Base-by-base conservation (phyloP, 768 basidiomycete species). In the Gelatoporia subvermispora region DNA sequence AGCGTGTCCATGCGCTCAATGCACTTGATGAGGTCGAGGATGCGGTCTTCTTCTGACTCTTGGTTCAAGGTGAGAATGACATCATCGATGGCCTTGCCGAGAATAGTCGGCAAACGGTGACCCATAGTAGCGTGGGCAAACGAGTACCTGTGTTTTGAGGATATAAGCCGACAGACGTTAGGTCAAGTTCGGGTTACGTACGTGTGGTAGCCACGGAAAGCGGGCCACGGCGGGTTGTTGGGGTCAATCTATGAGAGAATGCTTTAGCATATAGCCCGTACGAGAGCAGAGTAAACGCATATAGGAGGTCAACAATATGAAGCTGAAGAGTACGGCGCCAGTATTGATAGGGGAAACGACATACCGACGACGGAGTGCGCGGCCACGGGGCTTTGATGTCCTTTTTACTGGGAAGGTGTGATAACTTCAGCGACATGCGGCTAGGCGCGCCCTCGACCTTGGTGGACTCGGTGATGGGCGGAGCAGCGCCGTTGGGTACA, bases 21-120 rank as follows among this genome's bases (percentile, higher is more conserved):
- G 67, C 88, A 93, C 49, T 78, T 72, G 53, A 84, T 82, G 52
- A 97, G 82, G 65, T 97, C 94, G 51, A 86, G 70, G 57, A 96
- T 79, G 39, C 73, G 75, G 53, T 96, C 92, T 64, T 95, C 93
- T 20, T 79, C 73, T 36, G 80, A 86, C 67, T 91, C 77, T 5
- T 85, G 83, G 68, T 96, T 95, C 57, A 96, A 78, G 22, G 93
- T 96, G 58, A 83, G 80, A 46, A 86, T 87, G 8, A 85, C 75
- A 62, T 97, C 94, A 60, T 94, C 93, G 59, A 96, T 93, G 11
- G 89, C 94, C 70, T 96, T 97, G 55, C 92, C 91, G 41, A 96
- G 75, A 54, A 97, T 97, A 35, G 94, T 95, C 2, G 94, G 94
- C 21, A 96, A 80, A 41, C 94, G 85, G n/a, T 87, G 84, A 52